Base-by-base conservation (phyloP, 352 stramenopile genomes). In the Phytophthora hybrid region DNA sequence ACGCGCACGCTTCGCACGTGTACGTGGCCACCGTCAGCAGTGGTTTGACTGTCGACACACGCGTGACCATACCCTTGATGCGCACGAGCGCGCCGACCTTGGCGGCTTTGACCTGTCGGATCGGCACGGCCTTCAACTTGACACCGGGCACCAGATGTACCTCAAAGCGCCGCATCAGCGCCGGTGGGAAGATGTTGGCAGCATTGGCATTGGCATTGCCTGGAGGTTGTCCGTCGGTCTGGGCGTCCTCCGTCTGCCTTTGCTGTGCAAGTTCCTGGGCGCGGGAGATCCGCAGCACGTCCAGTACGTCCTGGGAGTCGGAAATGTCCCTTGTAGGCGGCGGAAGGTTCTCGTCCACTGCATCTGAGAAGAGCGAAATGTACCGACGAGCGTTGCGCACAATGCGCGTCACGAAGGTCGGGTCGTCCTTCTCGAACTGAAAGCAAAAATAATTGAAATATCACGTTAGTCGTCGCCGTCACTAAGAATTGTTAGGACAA, bases 41-140 rank as follows among this genome's bases (percentile, higher is more conserved):
- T 0, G 98, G 98, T 78, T 99, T 99, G 47, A 99, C 98, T 69
- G 99, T 98, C 0, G 97, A 99, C 0, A 98, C 92, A n/a, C 98
- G 90, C 1, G 98, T 99, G 34, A 99, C 97, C 91, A 99, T 99
- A 23, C 97, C 98, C 34, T 97, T 93, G 54, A 99, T 95, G 1
- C 93, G 96, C 11, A 99, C 98, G 5, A 99, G 84, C 49, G 90
- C 90, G 16, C 98, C 98, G 41, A 99, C 98, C 49, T 98, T 93
- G 19, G 78, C 77, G 0, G 98, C 97, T 21, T 96, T 93, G 14
- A 99, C 92, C n/a, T 99, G 85, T 59, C 98, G 95, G 37, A 99
- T 93, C 2, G 94, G 94, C 16, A 95, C 82, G 6, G 93, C 90
- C 68, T 91, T 96, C n/a, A 81, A 77, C 82, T 97, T 97, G 37